Conservation (phyloP, 2,329 filamentous ascomycete genomes). For the Escovopsis sp. region DNA sequence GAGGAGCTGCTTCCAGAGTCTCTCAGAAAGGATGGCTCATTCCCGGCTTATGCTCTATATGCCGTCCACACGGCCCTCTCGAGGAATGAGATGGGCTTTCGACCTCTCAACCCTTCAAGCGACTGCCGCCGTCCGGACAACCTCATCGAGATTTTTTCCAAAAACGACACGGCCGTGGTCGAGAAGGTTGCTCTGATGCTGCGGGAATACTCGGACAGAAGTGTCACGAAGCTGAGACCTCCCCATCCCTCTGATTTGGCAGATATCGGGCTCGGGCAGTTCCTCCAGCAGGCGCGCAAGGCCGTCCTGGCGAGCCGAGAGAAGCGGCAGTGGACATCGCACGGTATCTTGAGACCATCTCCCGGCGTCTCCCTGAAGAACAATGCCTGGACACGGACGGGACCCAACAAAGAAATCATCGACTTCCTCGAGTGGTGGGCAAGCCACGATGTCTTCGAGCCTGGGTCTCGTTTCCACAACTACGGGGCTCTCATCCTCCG, state of each 20-base stretch:
- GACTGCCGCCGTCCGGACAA: conserved; percentile 33
- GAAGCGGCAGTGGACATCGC: conserved; percentile 31
- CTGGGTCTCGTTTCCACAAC: conserved; percentile 38
- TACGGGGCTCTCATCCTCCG: conserved; percentile 51
- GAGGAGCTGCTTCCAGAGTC: conserved; percentile 25
- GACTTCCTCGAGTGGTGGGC: conserved; percentile 58
- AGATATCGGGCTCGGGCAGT: conserved; percentile 21
- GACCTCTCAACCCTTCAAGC: conserved; percentile 33
- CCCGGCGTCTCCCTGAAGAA: conserved; percentile 9
- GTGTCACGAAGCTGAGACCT: conserved; percentile 7
- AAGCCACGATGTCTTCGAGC: conserved; percentile 37
- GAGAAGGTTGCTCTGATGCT: conserved; percentile 18
- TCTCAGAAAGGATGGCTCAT: conserved; percentile 21
- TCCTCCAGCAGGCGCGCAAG: conserved; percentile 33
- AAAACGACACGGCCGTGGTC: conserved; percentile 15
- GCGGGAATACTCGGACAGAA: conserved; percentile 16
- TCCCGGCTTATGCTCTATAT: conserved; percentile 40
- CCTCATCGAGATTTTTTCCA: conserved; percentile 42
- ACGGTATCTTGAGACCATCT: conserved; percentile 28
- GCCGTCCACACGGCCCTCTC: conserved; percentile 54
- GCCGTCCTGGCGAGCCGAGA: conserved; percentile 38
- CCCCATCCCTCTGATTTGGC: conserved; percentile 8
- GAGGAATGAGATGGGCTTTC: conserved; percentile 45
- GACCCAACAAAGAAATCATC: conserved; percentile 34
- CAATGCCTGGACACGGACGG: conserved; percentile 14